Conservation (phyloP, 2,329 filamentous ascomycete species). For the Curvularia sp. region DNA sequence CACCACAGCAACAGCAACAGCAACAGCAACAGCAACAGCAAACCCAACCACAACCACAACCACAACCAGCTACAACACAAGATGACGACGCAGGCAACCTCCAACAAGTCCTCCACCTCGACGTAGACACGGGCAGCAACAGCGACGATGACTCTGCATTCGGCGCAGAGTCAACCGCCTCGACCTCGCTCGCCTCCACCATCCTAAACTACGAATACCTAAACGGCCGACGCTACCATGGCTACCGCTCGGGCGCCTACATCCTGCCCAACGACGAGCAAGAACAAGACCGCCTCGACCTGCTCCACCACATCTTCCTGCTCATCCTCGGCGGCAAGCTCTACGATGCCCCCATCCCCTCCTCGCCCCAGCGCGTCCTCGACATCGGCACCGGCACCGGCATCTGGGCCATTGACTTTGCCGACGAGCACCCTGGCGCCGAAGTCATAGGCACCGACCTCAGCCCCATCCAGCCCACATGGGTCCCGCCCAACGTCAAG, state of each 20-base stretch:
- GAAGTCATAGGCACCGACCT: slow-evolving; percentile 51
- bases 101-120: slow-evolving; percentile 40
- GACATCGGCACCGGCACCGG: slow-evolving; percentile 53
- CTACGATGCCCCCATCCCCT: slow-evolving; percentile 42
- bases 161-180: slow-evolving; percentile 35
- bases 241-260: slow-evolving; percentile 47
- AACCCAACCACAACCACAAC: slow-evolving; percentile 3
- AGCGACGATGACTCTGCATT: slow-evolving; percentile 45
- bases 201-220: slow-evolving; percentile 50
- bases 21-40: neutral
- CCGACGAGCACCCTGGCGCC: slow-evolving; percentile 44
- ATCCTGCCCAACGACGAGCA: slow-evolving; percentile 50
- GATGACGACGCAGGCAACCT: slow-evolving; percentile 19
- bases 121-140: slow-evolving; percentile 37
- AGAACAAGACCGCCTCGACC: slow-evolving; percentile 51
- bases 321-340: slow-evolving; percentile 48
- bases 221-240: slow-evolving; percentile 51
- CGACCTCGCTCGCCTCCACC: slow-evolving; percentile 47
- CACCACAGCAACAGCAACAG: neutral
- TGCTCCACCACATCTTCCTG: slow-evolving; percentile 50
- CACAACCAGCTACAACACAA: slow-evolving; percentile 2
- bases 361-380: slow-evolving; percentile 36
- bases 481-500: slow-evolving; percentile 51
- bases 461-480: slow-evolving; percentile 49
- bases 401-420: slow-evolving; percentile 53